Percentiles rank a stretch among this genome's conserved stretches.
Conservation (phyloP, 2,329 filamentous ascomycete genomes). For the Lachnellula cervina region DNA sequence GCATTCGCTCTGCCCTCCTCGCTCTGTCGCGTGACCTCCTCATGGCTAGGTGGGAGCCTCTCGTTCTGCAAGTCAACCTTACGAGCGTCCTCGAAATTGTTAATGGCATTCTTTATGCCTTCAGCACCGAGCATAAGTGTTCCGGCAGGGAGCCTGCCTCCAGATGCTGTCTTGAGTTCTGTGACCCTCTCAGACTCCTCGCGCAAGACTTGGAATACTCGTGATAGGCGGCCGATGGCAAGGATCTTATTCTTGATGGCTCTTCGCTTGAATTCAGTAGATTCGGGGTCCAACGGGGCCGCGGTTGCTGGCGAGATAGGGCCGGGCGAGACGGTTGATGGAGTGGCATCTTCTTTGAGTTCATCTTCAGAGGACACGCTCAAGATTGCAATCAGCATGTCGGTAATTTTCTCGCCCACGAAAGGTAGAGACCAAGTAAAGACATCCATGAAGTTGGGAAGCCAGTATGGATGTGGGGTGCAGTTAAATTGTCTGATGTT, state of each 20-base stretch:
- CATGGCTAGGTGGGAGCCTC: constrained; percentile 82
- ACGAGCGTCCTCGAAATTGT: constrained; percentile 90
- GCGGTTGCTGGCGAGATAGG: constrained; percentile 67
- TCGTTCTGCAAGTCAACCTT: constrained; percentile 98
- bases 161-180: constrained; percentile 93
- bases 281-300: constrained; percentile 64
- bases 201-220: constrained; percentile 96
- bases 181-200: constrained; percentile 97
- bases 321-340: constrained; percentile 54
- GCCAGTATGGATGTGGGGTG: constrained; percentile 98
- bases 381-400: constrained; percentile 98
- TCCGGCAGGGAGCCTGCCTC: constrained; percentile 85
- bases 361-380: constrained; percentile 99
- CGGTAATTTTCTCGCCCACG: constrained; percentile 97
- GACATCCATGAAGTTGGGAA: constrained; percentile 99
- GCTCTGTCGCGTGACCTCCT: constrained; percentile 81
- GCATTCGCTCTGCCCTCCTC: constrained; percentile 78
- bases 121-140: constrained; percentile 98
- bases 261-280: constrained; percentile 87
- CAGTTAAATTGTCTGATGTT: constrained; percentile 99
- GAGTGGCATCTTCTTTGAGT: constrained; percentile 80
- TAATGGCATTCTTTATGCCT: constrained; percentile 97
- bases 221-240: constrained; percentile 90
- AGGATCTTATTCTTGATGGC: constrained; percentile 99
- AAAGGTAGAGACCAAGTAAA: constrained; percentile 99